phyloP scores from a whole-genome alignment of 139 green algal genomes.

The Auxenochlorella pyrenoidosa region DNA sequence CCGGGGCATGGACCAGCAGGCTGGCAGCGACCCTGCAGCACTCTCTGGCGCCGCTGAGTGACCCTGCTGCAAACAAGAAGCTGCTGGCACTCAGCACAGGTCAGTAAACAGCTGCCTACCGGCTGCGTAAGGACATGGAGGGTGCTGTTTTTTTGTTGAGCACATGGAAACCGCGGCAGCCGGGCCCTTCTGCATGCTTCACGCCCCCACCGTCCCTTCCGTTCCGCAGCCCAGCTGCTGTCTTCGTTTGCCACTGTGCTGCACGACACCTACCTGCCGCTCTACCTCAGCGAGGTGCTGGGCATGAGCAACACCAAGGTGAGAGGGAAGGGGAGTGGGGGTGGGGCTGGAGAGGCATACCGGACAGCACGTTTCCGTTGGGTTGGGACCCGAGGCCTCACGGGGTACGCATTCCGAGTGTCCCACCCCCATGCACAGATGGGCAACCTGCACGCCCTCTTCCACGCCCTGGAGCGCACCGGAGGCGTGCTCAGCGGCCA shows the following conservation, averaged over 20 bases:
- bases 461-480: slow-evolving; percentile 83
- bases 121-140: no score
- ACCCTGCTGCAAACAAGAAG: slow-evolving; percentile 63
- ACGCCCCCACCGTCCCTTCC: neutral
- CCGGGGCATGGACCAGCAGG: no score
- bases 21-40: no score
- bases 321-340: neutral
- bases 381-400: neutral
- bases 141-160: no score
- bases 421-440: slow-evolving; percentile 59
- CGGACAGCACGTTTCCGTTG: no score
- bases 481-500: slow-evolving; percentile 78
- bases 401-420: no score
- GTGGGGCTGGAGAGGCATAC: neutral
- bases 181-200: neutral
- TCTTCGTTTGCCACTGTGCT: slow-evolving; percentile 87
- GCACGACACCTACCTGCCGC: slow-evolving; percentile 88
- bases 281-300: slow-evolving; percentile 88
- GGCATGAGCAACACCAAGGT: slow-evolving; percentile 69
- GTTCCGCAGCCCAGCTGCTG: slow-evolving; percentile 68
- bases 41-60: slow-evolving; percentile 44
- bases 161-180: neutral
- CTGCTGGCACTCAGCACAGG: slow-evolving; percentile 68
- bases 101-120: neutral
- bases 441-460: slow-evolving; percentile 80